Conservation (phyloP, 2,329 filamentous ascomycete species). For the Fonsecaea erecta region DNA sequence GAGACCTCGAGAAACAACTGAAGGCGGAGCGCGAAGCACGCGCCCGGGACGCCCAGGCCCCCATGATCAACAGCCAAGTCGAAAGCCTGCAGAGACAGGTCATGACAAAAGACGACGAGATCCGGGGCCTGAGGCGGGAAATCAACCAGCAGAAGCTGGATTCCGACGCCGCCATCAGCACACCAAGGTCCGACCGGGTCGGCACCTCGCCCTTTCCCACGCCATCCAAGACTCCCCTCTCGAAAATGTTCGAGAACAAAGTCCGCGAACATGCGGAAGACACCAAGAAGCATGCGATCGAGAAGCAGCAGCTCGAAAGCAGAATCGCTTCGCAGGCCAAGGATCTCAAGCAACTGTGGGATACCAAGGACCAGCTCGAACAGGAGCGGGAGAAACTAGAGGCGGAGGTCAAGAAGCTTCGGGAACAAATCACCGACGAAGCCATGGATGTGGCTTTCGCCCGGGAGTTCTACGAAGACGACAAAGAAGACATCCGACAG, state of each 20-base stretch:
- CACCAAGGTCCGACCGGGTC: neutral
- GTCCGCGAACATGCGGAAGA: neutral
- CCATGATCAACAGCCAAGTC: neutral
- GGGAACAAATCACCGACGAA: neutral
- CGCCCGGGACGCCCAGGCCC: neutral
- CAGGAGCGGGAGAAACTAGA: neutral
- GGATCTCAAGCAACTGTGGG: neutral
- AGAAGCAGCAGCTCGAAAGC: neutral
- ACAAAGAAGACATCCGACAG: neutral
- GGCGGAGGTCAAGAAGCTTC: neutral
- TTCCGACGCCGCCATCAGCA: neutral
- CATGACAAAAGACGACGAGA: neutral
- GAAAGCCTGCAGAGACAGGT: neutral
- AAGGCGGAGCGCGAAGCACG: neutral
- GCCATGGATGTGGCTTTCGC: neutral
- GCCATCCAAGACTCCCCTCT: neutral
- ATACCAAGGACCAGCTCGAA: neutral
- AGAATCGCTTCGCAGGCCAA: neutral
- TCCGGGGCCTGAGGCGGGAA: neutral
- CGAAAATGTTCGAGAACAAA: neutral
- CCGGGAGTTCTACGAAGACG: neutral
- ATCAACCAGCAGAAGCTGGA: neutral
- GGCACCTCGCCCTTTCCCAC: neutral
- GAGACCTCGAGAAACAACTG: neutral
- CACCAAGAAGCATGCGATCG: neutral